A percentile compares a stretch with the other conserved stretches of the same genome.
Conservation (phyloP, 2,329 filamentous ascomycete genomes). For the Westerdykella sp. region DNA sequence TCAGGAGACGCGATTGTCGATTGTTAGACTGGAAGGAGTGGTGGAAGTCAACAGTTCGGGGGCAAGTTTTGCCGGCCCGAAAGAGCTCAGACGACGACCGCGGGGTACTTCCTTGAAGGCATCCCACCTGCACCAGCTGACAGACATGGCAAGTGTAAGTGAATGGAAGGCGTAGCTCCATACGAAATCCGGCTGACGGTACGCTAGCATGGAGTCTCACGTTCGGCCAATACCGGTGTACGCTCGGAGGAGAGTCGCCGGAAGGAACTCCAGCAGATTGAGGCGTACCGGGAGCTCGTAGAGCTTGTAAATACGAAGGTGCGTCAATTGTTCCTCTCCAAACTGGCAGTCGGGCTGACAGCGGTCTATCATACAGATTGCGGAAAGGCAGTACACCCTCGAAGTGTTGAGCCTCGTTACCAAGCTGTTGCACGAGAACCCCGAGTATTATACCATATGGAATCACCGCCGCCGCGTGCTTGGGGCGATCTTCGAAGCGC, state of each 20-base stretch:
- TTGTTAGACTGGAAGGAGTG: conserved; percentile 5
- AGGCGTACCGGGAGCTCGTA: conserved; percentile 67
- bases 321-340: conserved; percentile 1
- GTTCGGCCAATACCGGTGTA: conserved; percentile 47
- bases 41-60: conserved; percentile 21
- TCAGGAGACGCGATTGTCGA: conserved; percentile 3
- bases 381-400: conserved; percentile 44
- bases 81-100: not conserved
- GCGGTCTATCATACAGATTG: conserved; percentile 29
- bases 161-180: not conserved
- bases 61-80: conserved; percentile 15
- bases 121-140: not conserved
- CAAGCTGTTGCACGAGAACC: conserved; percentile 69
- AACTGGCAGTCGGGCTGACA: not conserved
- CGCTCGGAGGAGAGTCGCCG: conserved; percentile 64
- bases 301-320: conserved; percentile 62
- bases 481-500: conserved; percentile 52
- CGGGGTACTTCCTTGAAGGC: conserved; percentile 1
- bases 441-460: conserved; percentile 88
- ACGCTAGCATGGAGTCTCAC: conserved; percentile 73
- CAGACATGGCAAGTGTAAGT: conserved; percentile 39
- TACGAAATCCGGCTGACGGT: conserved; percentile 10
- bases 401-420: conserved; percentile 62
- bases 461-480: conserved; percentile 74
- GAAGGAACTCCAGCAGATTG: conserved; percentile 69